These are phyloP conservation scores for Herpetomonas tarakana DNA, from an alignment of 208 protist genomes.

Conservation along the genomic window DNA sequence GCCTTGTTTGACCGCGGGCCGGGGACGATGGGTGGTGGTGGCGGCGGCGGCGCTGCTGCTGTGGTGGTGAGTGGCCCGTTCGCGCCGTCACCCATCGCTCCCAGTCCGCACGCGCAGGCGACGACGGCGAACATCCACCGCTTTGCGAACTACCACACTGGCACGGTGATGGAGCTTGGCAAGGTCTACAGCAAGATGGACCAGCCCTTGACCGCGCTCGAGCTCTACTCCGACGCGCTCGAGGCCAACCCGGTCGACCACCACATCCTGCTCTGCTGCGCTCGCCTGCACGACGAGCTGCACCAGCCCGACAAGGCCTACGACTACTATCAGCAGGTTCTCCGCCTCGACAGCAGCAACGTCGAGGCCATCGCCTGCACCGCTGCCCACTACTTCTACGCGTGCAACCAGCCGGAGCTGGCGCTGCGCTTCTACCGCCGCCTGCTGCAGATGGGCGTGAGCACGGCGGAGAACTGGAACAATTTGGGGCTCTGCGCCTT, in stretches of 20 bases:
- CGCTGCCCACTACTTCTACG: constrained; percentile 93
- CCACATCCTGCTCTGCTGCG: constrained; percentile 81
- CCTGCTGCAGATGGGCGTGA: constrained; percentile 94
- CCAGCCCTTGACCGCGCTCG: constrained; percentile 92
- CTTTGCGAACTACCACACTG: constrained; percentile 80
- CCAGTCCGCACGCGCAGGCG: neutral
- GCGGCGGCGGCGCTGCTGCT: neutral
- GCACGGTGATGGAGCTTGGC: constrained; percentile 85
- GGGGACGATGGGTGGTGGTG: neutral
- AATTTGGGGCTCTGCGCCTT: constrained; percentile 96
- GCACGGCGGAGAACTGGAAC: constrained; percentile 93
- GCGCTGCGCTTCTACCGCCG: constrained; percentile 92
- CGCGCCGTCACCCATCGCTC: neutral
- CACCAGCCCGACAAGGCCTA: constrained; percentile 82
- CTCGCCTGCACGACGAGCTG: constrained; percentile 90
- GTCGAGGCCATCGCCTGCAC: constrained; percentile 94
- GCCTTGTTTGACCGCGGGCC: constrained; percentile 46
- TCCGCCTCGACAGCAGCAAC: constrained; percentile 87
- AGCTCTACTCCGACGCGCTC: constrained; percentile 77
- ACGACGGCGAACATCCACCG: neutral
- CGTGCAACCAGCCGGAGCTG: constrained; percentile 92
- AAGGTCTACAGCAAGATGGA: constrained; percentile 94
- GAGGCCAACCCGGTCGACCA: constrained; percentile 86
- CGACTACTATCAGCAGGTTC: constrained; percentile 77
- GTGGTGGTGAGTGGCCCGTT: neutral